phyloP scores from a whole-genome alignment of 148 eudicot species.

The Talinum fruticosum region DNA sequence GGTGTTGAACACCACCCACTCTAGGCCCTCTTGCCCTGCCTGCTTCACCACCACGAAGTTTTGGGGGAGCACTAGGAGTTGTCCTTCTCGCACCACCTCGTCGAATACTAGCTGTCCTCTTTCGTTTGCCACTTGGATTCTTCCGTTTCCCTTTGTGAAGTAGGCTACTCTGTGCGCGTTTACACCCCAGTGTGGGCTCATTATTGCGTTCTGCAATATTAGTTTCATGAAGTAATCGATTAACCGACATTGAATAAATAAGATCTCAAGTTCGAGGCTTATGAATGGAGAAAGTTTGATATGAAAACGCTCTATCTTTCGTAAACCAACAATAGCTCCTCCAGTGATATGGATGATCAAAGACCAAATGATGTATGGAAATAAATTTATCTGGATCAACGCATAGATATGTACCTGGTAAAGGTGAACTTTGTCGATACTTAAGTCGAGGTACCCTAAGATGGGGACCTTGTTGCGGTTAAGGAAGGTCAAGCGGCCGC shows the following conservation, averaged over 20 bases:
- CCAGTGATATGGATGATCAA: no score
- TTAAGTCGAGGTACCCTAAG: conserved; percentile 45
- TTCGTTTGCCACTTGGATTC: conserved; percentile 44
- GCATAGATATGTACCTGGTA: conserved; percentile 33
- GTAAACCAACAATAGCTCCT: no score
- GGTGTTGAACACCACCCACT: conserved; percentile 58
- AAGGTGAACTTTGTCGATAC: conserved; percentile 50
- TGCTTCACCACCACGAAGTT: conserved; percentile 45
- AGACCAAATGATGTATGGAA: no score
- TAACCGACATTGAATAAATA: no score
- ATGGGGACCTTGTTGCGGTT: conserved; percentile 51
- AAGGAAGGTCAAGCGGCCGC: conserved; percentile 46
- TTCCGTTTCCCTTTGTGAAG: conserved; percentile 41
- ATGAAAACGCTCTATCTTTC: no score
- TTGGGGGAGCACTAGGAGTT: conserved; percentile 58
- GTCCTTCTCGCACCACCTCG: conserved; percentile 45
- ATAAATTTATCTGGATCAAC: no score
- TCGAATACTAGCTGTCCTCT: conserved; percentile 44
- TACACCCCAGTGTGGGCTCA: conserved; percentile 56
- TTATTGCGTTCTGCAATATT: conserved; percentile 43
- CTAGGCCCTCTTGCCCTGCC: conserved; percentile 49
- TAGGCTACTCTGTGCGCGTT: conserved; percentile 56
- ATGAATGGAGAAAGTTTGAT: no score
- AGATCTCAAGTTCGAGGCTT: no score
- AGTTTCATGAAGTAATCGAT: not conserved